Conservation (phyloP, 352 stramenopile species). For the Pilasporangium apinafurcum region DNA sequence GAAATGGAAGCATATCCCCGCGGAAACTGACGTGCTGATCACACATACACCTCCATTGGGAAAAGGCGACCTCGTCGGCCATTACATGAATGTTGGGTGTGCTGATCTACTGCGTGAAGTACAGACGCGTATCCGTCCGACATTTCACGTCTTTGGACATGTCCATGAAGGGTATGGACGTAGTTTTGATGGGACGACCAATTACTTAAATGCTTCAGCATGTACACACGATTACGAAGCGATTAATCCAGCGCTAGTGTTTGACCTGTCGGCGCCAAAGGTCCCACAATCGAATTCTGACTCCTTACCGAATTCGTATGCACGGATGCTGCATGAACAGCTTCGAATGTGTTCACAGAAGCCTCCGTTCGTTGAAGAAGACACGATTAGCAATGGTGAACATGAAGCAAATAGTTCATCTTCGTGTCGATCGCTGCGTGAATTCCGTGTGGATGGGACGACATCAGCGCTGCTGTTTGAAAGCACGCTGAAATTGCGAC, state of each 20-base stretch:
- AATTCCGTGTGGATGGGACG: constrained; percentile 66
- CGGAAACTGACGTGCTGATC: constrained; percentile 78
- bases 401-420: not conserved
- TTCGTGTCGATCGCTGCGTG: constrained; percentile 18
- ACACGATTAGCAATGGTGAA: not conserved
- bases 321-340: constrained; percentile 54
- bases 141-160: constrained; percentile 87
- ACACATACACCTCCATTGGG: constrained; percentile 85
- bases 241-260: constrained; percentile 57
- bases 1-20: constrained; percentile 49
- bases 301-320: too few relatives aligned
- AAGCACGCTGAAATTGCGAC: constrained; percentile 63
- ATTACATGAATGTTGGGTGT: constrained; percentile 56
- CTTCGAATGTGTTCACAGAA: constrained; percentile 63
- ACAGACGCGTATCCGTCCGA: constrained; percentile 51
- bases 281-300: too few relatives aligned
- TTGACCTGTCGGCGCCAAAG: constrained; percentile 26
- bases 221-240: constrained; percentile 77
- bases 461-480: constrained; percentile 57
- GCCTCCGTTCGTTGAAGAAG: constrained; percentile 31
- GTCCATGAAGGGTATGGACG: constrained; percentile 86
- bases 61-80: constrained; percentile 51
- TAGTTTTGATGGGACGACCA: constrained; percentile 60
- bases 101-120: constrained; percentile 69
- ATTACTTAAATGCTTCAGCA: constrained; percentile 83